A percentile compares a stretch with the other conserved stretches of the same genome.
Evolutionary conservation across 805 yeast genomes (phyloP).

Genomic region (Spathaspora sp.): DNA sequence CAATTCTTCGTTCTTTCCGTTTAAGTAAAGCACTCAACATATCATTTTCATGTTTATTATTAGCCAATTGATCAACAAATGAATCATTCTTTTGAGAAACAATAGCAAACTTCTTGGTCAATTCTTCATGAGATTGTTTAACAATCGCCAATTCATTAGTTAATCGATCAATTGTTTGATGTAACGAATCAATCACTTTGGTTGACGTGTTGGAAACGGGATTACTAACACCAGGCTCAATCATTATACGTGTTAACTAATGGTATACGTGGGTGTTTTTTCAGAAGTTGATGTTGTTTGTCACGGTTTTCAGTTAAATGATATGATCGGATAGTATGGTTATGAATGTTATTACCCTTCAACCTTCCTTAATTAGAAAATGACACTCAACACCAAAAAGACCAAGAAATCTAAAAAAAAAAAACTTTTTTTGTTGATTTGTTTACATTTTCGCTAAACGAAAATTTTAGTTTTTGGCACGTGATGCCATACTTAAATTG

Average conservation of each 20-base stretch:
- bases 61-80: slow-evolving; percentile 61
- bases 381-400: background rate
- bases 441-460: background rate
- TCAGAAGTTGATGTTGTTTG: background rate
- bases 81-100: slow-evolving; percentile 48
- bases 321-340: background rate
- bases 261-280: background rate
- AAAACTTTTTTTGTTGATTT: background rate
- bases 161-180: slow-evolving; percentile 38
- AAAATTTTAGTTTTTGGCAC: background rate
- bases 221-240: background rate
- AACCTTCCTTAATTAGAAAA: background rate
- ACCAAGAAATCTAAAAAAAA: background rate
- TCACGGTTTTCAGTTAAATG: no score
- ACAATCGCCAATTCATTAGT: slow-evolving; percentile 44
- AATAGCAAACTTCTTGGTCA: slow-evolving; percentile 49
- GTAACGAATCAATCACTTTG: slow-evolving; percentile 52
- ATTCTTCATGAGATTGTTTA: slow-evolving; percentile 40
- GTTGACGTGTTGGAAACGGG: background rate
- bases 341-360: background rate
- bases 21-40: slow-evolving; percentile 64
- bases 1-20: slow-evolving; percentile 66
- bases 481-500: background rate
- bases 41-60: slow-evolving; percentile 74
- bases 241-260: background rate